phyloP scores from a whole-genome alignment of 192 early-diverging fungal species.

The Cladochytrium replicatum region DNA sequence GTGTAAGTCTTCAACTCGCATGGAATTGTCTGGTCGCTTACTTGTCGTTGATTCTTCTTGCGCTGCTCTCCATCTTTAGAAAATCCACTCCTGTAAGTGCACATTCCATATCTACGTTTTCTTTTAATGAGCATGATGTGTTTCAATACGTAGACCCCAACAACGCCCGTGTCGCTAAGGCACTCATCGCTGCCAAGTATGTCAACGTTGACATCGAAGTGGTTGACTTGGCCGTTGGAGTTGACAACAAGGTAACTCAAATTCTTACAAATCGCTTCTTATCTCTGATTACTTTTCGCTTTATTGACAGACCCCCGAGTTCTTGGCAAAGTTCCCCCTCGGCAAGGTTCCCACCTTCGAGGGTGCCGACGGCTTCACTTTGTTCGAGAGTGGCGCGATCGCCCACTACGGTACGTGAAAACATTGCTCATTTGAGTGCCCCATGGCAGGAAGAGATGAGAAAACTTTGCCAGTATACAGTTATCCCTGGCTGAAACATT shows the following conservation, averaged over 20 bases:
- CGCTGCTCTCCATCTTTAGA: too few relatives aligned
- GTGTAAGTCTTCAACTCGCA: too few relatives aligned
- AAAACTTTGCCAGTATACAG: slow-evolving; percentile 19
- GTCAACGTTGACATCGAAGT: slow-evolving; percentile 64
- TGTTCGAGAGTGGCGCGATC: slow-evolving; percentile 83
- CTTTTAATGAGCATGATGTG: too few relatives aligned
- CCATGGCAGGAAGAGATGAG: too few relatives aligned
- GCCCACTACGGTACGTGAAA: slow-evolving; percentile 68
- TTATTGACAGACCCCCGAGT: slow-evolving; percentile 67
- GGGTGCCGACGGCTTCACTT: slow-evolving; percentile 59
- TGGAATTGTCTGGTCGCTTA: too few relatives aligned
- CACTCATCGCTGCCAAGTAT: slow-evolving; percentile 63
- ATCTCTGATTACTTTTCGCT: too few relatives aligned
- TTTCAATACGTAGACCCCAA: too few relatives aligned
- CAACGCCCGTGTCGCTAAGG: slow-evolving; percentile 61
- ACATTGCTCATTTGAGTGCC: slow-evolving; percentile 10
- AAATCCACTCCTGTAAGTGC: too few relatives aligned
- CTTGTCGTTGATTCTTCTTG: too few relatives aligned
- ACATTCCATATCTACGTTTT: too few relatives aligned
- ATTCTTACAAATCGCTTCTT: too few relatives aligned
- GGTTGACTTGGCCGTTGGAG: slow-evolving; percentile 47
- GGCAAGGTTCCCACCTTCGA: slow-evolving; percentile 89
- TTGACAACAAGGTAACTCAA: slow-evolving; percentile 62
- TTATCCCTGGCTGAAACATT: slow-evolving; percentile 31
- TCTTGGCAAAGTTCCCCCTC: slow-evolving; percentile 81